Evolutionary conservation across 768 basidiomycete species (phyloP), one percentile per base, ranked within the genome.

Genomic region (Gloeostereum incarnatum): DNA sequence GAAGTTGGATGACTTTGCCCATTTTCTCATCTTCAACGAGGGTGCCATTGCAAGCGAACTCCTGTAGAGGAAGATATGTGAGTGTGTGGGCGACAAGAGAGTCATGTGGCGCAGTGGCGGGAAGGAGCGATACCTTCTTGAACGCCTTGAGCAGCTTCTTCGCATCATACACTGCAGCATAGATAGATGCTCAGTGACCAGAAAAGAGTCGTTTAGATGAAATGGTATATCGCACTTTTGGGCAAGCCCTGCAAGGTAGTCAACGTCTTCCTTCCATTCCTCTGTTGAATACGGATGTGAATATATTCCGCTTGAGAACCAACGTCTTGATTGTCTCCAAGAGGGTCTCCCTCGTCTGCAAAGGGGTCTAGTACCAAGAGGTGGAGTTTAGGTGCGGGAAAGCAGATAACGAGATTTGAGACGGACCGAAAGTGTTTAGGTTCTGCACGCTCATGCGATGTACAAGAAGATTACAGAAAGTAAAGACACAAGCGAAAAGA

Each of bases 61-160:
- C 90, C 90, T 93, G 49, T 8, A 35, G 29, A 5, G 11, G 11
- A 16, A 21, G 42, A 44, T 26, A n/a, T n/a, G 13, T 17, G 24
- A 47, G 38, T 51, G 32, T 45, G 33, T 21, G 25, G 14, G 25
- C 26, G 24, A 38, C 14, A 30, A 30, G 29, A 21, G 10, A 33
- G 16, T 36, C 29, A 6, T n/a, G 16, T 21, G 6, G 49, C 47
- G 30, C 34, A n/a, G 25, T 27, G 42, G 36, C n/a, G 29, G 27
- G 18, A 39, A 24, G 3, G 21, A 31, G 38, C 41, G 42, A 33
- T 42, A 85, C 90, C 83, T 97, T 99, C 76, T 98, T 99, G 73
- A 98, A 96, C 10, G 88, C 92, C 62, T 98, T 98, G 62, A 98
- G 71, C 47, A 99, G 73, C 68, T 98, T 99, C 81, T 96, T 98